phyloP scores from a whole-genome alignment of 2,329 filamentous ascomycete species.

The Arthroderma sp. region DNA sequence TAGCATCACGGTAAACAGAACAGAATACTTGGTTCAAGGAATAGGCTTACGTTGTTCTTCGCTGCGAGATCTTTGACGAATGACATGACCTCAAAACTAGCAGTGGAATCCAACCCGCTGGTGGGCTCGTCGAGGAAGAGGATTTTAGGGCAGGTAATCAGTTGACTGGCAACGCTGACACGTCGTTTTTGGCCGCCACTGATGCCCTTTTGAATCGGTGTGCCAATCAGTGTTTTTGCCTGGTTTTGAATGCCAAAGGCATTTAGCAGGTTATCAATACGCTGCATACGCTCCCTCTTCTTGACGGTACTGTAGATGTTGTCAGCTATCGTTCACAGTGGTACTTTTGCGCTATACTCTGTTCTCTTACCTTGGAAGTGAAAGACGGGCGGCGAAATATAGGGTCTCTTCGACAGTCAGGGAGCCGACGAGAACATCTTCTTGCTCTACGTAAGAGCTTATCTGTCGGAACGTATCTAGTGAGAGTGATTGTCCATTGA shows the following conservation, averaged over 20 bases:
- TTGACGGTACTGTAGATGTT: constrained; percentile 29
- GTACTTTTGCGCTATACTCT: background rate
- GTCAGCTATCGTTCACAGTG: background rate
- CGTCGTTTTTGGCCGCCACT: constrained; percentile 76
- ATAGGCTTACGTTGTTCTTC: constrained; percentile 45
- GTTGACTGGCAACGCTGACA: constrained; percentile 64
- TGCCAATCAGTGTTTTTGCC: constrained; percentile 61
- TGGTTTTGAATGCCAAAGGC: constrained; percentile 63
- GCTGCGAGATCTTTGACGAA: constrained; percentile 56
- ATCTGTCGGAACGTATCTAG: constrained; percentile 48
- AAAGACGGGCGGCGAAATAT: constrained; percentile 59
- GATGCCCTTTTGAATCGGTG: constrained; percentile 69
- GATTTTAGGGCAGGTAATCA: constrained; percentile 69
- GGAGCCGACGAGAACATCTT: constrained; percentile 70
- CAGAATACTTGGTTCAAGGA: background rate
- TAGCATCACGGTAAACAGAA: background rate
- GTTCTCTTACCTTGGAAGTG: constrained; percentile 38
- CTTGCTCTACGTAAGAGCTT: constrained; percentile 72
- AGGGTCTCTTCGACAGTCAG: constrained; percentile 71
- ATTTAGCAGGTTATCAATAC: constrained; percentile 53
- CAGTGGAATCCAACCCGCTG: constrained; percentile 66
- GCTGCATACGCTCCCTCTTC: constrained; percentile 45
- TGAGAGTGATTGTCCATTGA: constrained; percentile 50
- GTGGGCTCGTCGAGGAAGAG: constrained; percentile 78
- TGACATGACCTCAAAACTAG: constrained; percentile 61